These are phyloP conservation scores for Macrophomina phaseolina DNA, from an alignment of 2,329 filamentous ascomycete genomes.

Conservation along the genomic window DNA sequence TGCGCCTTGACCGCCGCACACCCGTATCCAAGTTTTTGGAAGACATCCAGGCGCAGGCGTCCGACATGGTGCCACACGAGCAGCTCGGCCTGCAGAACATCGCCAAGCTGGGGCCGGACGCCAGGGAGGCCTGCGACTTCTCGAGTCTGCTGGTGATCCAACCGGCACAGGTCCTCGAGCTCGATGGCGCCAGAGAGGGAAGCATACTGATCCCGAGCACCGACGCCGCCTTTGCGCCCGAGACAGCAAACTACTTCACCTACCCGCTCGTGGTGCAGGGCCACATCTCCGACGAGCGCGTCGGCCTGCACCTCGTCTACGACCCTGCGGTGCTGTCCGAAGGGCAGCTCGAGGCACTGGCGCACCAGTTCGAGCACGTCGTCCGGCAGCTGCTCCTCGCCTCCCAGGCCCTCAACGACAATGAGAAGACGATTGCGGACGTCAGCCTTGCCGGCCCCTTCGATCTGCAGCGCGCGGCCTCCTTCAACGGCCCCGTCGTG, in stretches of 20 bases:
- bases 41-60: background rate
- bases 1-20: background rate
- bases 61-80: constrained; percentile 31
- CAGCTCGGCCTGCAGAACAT: constrained; percentile 38
- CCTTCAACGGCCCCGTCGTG: background rate
- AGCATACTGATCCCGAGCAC: background rate
- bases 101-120: constrained; percentile 52
- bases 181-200: background rate
- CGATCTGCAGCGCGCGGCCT: background rate
- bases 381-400: background rate
- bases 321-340: background rate
- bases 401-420: background rate
- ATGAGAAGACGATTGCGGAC: background rate
- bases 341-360: background rate
- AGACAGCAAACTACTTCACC: background rate
- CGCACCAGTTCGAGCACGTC: background rate
- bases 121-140: constrained; percentile 59
- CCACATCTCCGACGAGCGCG: background rate
- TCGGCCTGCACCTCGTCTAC: background rate
- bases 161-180: constrained; percentile 25
- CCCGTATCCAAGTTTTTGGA: background rate
- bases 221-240: background rate
- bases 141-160: constrained; percentile 60
- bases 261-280: background rate
- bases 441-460: background rate